Percentiles rank a stretch among this genome's conserved stretches.
Conservation (phyloP, 108 stramenopile species). For the Cyclostephanos tholiformis region DNA sequence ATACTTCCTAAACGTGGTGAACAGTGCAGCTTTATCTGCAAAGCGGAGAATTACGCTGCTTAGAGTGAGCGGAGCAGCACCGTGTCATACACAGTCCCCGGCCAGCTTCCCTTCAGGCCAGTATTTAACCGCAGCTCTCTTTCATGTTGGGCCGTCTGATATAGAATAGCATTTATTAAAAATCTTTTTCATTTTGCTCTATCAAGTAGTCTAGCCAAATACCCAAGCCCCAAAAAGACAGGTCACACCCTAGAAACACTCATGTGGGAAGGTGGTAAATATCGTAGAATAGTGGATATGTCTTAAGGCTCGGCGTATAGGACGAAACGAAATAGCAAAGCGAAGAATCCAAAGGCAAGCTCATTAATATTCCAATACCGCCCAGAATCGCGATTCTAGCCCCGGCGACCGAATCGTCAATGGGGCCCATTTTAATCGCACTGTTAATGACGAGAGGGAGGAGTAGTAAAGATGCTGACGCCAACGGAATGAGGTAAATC, state of each 20-base stretch:
- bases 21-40: conserved; percentile 72
- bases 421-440: not conserved
- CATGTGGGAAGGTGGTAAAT: conserved; percentile 19
- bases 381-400: conserved; percentile 11
- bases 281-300: conserved; percentile 20
- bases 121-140: conserved; percentile 83
- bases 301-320: conserved; percentile 6
- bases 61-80: conserved; percentile 70
- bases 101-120: conserved; percentile 75
- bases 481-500: conserved; percentile 10
- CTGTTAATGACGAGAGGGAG: conserved; percentile 3
- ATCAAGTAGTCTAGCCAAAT: conserved; percentile 13
- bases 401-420: not conserved
- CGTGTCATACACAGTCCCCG: conserved; percentile 84
- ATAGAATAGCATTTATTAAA: conserved; percentile 9
- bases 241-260: conserved; percentile 21
- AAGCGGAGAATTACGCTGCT: conserved; percentile 68
- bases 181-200: not conserved
- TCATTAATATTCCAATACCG: not conserved
- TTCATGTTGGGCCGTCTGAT: conserved; percentile 58
- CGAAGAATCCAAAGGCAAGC: not conserved
- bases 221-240: conserved; percentile 10
- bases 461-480: not conserved
- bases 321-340: conserved; percentile 9
- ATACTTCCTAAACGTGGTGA: conserved; percentile 75